Percentiles rank a stretch among this genome's conserved stretches.
These are phyloP conservation scores for Oldenlandia corymbosa DNA, from an alignment of 257 asterid species.

Conservation along the genomic window DNA sequence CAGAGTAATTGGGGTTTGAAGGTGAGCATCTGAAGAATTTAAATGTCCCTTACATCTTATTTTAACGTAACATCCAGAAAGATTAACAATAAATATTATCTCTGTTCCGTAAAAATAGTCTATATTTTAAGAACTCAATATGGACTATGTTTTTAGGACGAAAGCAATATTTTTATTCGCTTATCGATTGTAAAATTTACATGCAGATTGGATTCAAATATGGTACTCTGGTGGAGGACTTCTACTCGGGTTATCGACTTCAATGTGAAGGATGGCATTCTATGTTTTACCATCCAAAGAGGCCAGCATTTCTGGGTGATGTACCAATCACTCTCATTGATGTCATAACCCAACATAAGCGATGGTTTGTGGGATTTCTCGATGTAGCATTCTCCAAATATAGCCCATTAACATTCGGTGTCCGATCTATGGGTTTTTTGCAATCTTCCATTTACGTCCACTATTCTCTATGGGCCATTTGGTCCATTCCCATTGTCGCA, in stretches of 20 bases:
- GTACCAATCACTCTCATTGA: conserved; percentile 57
- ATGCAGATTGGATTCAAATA: conserved; percentile 77
- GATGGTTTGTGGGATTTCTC: conserved; percentile 72
- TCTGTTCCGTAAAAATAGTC: too few species aligned
- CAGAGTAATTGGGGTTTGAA: conserved; percentile 58
- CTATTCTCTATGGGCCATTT: conserved; percentile 63
- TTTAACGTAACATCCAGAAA: too few species aligned
- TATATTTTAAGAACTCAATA: too few species aligned
- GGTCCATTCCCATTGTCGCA: conserved; percentile 50
- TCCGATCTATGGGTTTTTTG: conserved; percentile 35
- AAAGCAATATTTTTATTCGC: too few species aligned
- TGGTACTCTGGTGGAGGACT: conserved; percentile 80
- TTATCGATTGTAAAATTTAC: too few species aligned
- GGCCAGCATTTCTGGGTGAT: conserved; percentile 70
- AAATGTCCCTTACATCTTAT: too few species aligned
- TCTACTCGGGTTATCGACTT: conserved; percentile 47
- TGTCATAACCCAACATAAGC: conserved; percentile 43
- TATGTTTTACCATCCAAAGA: conserved; percentile 46
- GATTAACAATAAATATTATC: too few species aligned
- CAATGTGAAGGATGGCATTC: conserved; percentile 86
- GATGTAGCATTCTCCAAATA: conserved; percentile 58
- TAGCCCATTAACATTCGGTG: conserved; percentile 53
- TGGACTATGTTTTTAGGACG: too few species aligned
- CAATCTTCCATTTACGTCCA: conserved; percentile 46
- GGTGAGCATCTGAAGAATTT: conserved; percentile 38